Conservation (phyloP, 2,329 filamentous ascomycete genomes). For the Verticillium alfalfae region DNA sequence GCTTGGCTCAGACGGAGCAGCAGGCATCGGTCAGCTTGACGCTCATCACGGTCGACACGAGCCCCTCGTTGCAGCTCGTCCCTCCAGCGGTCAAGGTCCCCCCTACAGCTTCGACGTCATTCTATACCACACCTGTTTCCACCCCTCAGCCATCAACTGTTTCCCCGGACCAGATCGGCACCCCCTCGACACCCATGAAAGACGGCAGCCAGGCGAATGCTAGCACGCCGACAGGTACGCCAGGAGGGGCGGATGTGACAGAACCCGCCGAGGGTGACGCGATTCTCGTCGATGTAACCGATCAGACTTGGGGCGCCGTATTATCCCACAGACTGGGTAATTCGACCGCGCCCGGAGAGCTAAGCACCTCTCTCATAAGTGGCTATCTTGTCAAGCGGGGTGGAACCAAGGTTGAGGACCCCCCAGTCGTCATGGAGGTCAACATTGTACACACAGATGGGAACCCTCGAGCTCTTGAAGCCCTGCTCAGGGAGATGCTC, state of each 20-base stretch:
- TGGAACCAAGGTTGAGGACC: slow-evolving; percentile 49
- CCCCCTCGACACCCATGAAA: slow-evolving; percentile 42
- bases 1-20: slow-evolving; percentile 45
- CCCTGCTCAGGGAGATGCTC: slow-evolving; percentile 64
- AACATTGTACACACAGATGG: slow-evolving; percentile 56
- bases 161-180: slow-evolving; percentile 54
- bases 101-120: slow-evolving; percentile 32
- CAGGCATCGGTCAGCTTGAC: slow-evolving; percentile 49
- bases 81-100: slow-evolving; percentile 48
- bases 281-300: slow-evolving; percentile 64
- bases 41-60: slow-evolving; percentile 59
- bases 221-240: slow-evolving; percentile 37
- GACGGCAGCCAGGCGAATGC: slow-evolving; percentile 26
- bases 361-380: slow-evolving; percentile 53
- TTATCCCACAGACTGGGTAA: slow-evolving; percentile 61
- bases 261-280: slow-evolving; percentile 54
- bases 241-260: slow-evolving; percentile 32
- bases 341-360: slow-evolving; percentile 47
- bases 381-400: slow-evolving; percentile 63
- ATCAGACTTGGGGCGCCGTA: slow-evolving; percentile 72
- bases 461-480: slow-evolving; percentile 51
- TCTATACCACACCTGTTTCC: slow-evolving; percentile 60
- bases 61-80: slow-evolving; percentile 57
- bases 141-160: slow-evolving; percentile 56
- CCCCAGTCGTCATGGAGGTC: slow-evolving; percentile 57